phyloP scores from a whole-genome alignment of 192 early-diverging fungal species.

The Backusella tuberculispora region DNA sequence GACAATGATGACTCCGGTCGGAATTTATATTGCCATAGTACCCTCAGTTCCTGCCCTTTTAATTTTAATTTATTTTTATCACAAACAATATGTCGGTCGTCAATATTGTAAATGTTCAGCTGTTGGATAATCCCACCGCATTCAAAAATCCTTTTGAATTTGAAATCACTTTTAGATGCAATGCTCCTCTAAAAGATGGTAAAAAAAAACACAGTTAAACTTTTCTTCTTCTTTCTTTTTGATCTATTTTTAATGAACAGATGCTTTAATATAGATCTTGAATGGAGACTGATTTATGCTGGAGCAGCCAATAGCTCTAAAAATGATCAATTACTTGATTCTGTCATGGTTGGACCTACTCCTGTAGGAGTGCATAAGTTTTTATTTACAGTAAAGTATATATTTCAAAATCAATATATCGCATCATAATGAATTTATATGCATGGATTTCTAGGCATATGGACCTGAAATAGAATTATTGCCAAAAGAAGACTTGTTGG shows the following conservation, averaged over 20 bases:
- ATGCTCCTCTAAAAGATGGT: conserved; percentile 85
- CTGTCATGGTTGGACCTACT: conserved; percentile 93
- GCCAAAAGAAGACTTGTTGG: conserved; percentile 80
- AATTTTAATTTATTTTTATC: neutral
- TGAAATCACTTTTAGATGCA: conserved; percentile 97
- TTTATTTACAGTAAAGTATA: conserved; percentile 73
- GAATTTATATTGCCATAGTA: no score
- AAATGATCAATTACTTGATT: conserved; percentile 93
- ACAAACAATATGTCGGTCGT: conserved; percentile 71
- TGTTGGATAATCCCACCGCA: conserved; percentile 81
- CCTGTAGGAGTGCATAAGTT: conserved; percentile 96
- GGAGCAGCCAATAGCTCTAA: conserved; percentile 81
- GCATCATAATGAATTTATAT: neutral
- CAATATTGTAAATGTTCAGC: conserved; percentile 79
- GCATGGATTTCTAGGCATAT: conserved; percentile 49
- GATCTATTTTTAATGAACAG: neutral
- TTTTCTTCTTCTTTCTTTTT: neutral
- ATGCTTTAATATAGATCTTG: conserved; percentile 64
- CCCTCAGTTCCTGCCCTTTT: conserved; percentile 9
- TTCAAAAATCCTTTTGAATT: conserved; percentile 86
- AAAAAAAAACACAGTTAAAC: neutral
- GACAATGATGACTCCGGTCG: neutral
- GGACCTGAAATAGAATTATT: conserved; percentile 74
- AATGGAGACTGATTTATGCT: conserved; percentile 97
- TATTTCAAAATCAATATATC: neutral